Base-by-base conservation (phyloP, 768 basidiomycete species). In the Porpolomopsis calyptriformis region DNA sequence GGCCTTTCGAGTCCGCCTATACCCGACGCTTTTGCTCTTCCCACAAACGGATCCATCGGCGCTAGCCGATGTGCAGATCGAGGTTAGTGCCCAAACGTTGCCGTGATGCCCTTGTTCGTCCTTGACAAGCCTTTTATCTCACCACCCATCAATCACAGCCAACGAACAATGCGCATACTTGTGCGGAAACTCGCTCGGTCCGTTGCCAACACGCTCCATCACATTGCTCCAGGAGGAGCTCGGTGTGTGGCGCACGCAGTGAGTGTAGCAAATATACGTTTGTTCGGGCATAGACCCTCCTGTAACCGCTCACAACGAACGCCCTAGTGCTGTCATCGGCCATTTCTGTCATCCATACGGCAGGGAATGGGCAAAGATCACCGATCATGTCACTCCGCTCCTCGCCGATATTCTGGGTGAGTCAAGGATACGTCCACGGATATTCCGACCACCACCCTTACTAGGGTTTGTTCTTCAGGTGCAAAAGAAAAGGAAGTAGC, bases 111-210 rank as follows among this genome's bases (percentile, higher is more conserved):
- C 38, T 25, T 6, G 23, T 4, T 2, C 11, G 38, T 23, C 24
- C 29, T 47, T 42, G 18, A 26, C 12, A 36, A 42, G 14, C 5
- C 19, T 6, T 48, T n/a, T 18, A 35, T 26, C 38, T 8, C 22
- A 41, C 8, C 42, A 9, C 27, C 43, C 50, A 68, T 43, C 35
- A 43, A 43, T 43, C 25, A 46, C 45, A 46, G 45, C 12, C 19
- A 76, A 77, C 41, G 60, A 58, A 46, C 66, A 69, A 46, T 81
- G 78, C 61, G 78, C 81, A 26, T 99, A 99, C 63, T 79, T 99
- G 43, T 93, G 89, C 60, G 96, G 96, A 26, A 98, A 99, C 67
- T 97, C 92, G 20, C 75, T 98, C 8, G 96, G 96, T 3, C 71
- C 84, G 45, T 68, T 88, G 56, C 77, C 86, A 36, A 87, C 80